Base-by-base conservation (phyloP, 768 basidiomycete genomes). In the Collybia sp. region DNA sequence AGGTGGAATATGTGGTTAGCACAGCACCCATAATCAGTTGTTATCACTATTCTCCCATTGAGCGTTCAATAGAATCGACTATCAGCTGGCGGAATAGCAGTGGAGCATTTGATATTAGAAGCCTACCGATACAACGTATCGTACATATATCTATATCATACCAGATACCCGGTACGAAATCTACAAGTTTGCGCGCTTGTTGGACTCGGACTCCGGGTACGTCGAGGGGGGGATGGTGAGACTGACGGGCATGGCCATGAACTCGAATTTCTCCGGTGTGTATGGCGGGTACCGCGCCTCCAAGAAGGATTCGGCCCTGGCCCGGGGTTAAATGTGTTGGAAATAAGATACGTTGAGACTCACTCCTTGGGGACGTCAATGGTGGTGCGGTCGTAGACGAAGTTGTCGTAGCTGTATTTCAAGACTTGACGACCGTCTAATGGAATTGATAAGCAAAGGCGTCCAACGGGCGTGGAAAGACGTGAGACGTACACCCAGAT, bases 401-500 rank as follows among this genome's bases (percentile, higher is more conserved):
- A 85, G 1, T 66, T 54, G 30, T 83, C 76, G 48, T 73, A 85
- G 43, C 73, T 77, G 53, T 74, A 70, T 52, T 74, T 75, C 47
- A 80, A 58, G 12, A 64, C 38, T 52, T 83, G 78, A 17, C 66
- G 60, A 10, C 85, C 84, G 45, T 82, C 83, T 83, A 34, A 16
- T 37, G 48, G 16, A 10, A 45, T 53, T 16, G 46, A 47, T 18
- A 30, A 30, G 42, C 11, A 32, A 25, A 20, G 12, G 36, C 3
- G 18, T 39, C 17, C 8, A 12, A 44, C 25, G 35, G 4, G 17
- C 12, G 30, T 30, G 31, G 9, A 2, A 43, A 38, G 36, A 16
- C n/a, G 17, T 25, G 42, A 12, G 8, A 65, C 80, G 51, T 58
- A 85, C 84, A 75, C 44, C 85, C 84, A 1, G 83, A 84, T 55